Conservation (phyloP, 345 rosid species). For the Populus nigra region DNA sequence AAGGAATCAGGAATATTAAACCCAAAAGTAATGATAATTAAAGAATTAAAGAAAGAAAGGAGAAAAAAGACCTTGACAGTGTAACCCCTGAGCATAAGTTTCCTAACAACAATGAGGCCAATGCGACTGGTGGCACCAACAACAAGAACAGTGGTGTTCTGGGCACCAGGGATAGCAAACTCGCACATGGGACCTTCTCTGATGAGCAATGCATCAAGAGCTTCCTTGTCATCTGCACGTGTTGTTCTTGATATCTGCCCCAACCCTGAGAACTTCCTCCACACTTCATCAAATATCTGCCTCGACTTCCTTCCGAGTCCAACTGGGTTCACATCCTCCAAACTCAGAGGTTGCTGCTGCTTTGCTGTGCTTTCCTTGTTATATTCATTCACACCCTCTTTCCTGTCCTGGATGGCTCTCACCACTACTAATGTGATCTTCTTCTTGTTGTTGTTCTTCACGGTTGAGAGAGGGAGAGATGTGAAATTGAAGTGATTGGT, state of each 20-base stretch:
- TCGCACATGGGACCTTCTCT: conserved; percentile 97
- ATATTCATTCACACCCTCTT: background rate
- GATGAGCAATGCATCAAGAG: conserved; percentile 61
- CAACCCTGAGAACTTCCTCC: conserved; percentile 92
- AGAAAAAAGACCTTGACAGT: conserved; percentile 59
- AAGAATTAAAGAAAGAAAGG: background rate
- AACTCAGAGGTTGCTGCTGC: conserved; percentile 44
- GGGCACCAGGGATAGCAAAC: conserved; percentile 90
- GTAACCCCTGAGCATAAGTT: conserved; percentile 96
- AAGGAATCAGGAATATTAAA: background rate
- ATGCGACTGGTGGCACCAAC: conserved; percentile 90
- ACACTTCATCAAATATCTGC: conserved; percentile 86
- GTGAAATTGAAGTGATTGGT: conserved; percentile 1
- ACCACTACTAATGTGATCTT: background rate
- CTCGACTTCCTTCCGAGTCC: conserved; percentile 81
- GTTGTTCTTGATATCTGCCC: conserved; percentile 89
- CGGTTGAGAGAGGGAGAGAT: background rate
- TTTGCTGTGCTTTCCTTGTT: conserved; percentile 11
- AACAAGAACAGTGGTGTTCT: conserved; percentile 82
- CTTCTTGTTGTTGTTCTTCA: background rate
- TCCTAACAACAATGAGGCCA: conserved; percentile 86
- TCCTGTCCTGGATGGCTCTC: conserved; percentile 1
- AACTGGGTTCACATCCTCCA: conserved; percentile 87
- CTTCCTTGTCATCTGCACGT: conserved; percentile 61
- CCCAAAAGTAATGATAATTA: too few species aligned